A percentile compares a stretch with the other conserved stretches of the same genome.
Evolutionary conservation across 2,329 filamentous ascomycete genomes (phyloP).

Genomic region (Cadophora malorum): DNA sequence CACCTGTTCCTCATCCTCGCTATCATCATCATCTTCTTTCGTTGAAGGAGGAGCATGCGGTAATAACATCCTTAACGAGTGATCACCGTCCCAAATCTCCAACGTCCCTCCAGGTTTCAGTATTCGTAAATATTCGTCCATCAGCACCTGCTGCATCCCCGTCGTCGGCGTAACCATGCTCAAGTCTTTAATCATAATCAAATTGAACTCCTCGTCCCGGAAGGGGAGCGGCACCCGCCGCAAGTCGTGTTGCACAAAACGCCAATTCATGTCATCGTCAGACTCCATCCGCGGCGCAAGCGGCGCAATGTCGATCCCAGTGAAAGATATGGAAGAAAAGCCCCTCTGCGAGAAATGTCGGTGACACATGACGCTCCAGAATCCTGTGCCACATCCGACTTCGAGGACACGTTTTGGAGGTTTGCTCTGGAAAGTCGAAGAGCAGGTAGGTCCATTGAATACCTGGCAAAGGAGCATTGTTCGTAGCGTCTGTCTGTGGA

Average conservation of each 20-base stretch:
- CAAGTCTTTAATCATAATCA: constrained; percentile 88
- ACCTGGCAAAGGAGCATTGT: constrained; percentile 83
- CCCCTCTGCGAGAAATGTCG: constrained; percentile 76
- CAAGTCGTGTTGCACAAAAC: constrained; percentile 86
- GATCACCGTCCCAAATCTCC: constrained; percentile 91
- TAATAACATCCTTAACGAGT: constrained; percentile 80
- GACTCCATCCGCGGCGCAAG: constrained; percentile 67
- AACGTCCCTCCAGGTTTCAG: constrained; percentile 79
- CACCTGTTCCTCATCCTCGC: constrained; percentile 65
- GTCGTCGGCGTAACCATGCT: constrained; percentile 68
- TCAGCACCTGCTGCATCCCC: constrained; percentile 57
- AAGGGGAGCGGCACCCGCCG: constrained; percentile 79
- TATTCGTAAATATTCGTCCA: constrained; percentile 79
- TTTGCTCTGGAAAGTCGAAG: constrained; percentile 67
- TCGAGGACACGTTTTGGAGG: constrained; percentile 83
- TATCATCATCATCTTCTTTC: constrained; percentile 44
- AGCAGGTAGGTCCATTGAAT: constrained; percentile 81
- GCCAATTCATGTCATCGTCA: constrained; percentile 82
- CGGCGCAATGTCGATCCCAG: constrained; percentile 81
- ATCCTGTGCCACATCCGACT: constrained; percentile 83
- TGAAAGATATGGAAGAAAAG: constrained; percentile 74
- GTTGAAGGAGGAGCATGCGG: constrained; percentile 68
- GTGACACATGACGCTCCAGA: constrained; percentile 91
- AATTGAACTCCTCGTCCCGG: constrained; percentile 79
- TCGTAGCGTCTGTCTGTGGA: constrained; percentile 85